Evolutionary conservation across 345 rosid species (phyloP), one percentile per base, ranked within the genome.

Genomic region (Aquilaria malaccensis): DNA sequence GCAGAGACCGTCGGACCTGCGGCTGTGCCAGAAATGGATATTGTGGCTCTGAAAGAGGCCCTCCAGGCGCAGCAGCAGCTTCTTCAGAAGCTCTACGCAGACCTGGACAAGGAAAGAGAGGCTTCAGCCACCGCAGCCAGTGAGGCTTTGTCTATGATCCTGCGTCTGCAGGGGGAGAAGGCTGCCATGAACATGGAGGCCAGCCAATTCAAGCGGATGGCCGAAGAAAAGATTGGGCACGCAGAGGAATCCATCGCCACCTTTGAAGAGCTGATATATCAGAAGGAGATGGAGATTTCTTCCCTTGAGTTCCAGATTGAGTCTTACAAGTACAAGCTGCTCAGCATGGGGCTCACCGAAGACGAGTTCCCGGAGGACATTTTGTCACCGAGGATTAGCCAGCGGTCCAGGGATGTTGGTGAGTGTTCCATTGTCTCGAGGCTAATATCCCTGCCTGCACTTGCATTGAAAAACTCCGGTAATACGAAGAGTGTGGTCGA

Each of bases 41-140:
- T 71, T 58, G 37, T 71, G 12, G 69, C 77, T 32, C 60, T 87
- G 2, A 77, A 81, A 75, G 87, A 84, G 58, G 77, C 91, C 1
- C 81, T 93, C 49, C 64, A 60, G 55, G 80, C 86, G 33, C 97
- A 93, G 50, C 94, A 85, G 14, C 87, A 81, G 49, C 91, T 93
- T 71, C 85, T 94, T 59, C 99, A 81, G 50, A 76, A 79, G 61
- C 85, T 87, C 41, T 75, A 74, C 30, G 49, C 33, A 0, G 99
- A 94, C 50, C 64, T 94, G 49, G 99, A 94, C 68, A 85, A 67
- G n/a, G 99, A 94, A 76, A 81, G 99, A 13, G 99, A 94, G 72
- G 82, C 99, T 10, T 76, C 97, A 2, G 68, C 95, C 1, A 69
- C 86, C 0, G 96, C 99, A 2, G 82, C 91, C 2, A 85, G 83